Evolutionary conservation across 805 yeast species (phyloP), one percentile per base, ranked within the genome.

Genomic region (Nakazawaea sp.): DNA sequence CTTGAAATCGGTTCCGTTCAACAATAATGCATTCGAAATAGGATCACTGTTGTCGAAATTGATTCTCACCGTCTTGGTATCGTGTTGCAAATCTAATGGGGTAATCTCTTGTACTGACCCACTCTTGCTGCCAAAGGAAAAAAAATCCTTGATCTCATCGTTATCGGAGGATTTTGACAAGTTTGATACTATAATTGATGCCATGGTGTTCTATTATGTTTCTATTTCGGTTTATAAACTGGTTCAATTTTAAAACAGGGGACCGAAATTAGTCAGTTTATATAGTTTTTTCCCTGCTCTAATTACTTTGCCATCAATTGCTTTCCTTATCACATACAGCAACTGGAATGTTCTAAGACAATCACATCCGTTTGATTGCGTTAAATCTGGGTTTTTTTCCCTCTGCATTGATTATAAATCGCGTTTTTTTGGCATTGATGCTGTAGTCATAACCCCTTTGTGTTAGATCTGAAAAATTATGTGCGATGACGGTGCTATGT

Each of bases 131-230:
- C 29, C 36, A 28, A 37, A 37, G 4, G 30, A 12, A 15, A 37
- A 37, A n/a, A 32, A 37, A 9, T 37, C 36, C 5, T 20, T 20
- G n/a, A 87, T 87, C 37, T 87, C 96, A 0, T 82, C 95, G 0
- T 83, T 94, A 0, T 85, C 78, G 20, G 86, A 95, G 1, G 77
- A 94, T 0, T 86, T 76, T 58, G 96, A 96, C 38, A 78, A 95
- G 62, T 20, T 32, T 12, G 40, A 37, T 12, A 19, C 40, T 8
- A 37, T 32, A 24, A 32, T 18, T 11, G 40, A 17, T 6, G 36
- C 11, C 40, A 37, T 37, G 26, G 12, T 23, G 11, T 23, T 23
- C 12, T n/a, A n/a, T n/a, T n/a, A n/a, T n/a, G n/a, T n/a, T 21
- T 21, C 10, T 7, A 10, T 21, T 21, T 7, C 10, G 24, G 24